phyloP scores from a whole-genome alignment of 108 stramenopile genomes.

The Epithemia pelagica region DNA sequence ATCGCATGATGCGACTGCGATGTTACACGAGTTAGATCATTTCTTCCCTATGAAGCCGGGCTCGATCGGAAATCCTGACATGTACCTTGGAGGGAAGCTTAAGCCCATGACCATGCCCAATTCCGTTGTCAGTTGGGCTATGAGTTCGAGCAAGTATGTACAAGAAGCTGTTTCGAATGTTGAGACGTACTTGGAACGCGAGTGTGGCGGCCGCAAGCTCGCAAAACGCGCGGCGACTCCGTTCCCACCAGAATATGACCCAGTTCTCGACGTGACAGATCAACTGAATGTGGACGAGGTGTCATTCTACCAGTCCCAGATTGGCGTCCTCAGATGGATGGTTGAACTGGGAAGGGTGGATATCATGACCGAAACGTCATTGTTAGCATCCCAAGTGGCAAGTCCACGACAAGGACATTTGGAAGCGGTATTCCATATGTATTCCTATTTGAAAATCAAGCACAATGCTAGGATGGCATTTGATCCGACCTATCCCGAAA shows the following conservation, averaged over 20 bases:
- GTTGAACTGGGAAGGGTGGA: slow-evolving; percentile 34
- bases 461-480: slow-evolving; percentile 18
- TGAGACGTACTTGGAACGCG: slow-evolving; percentile 4
- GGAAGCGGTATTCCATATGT: slow-evolving; percentile 32
- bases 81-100: slow-evolving; percentile 20
- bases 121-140: not conserved
- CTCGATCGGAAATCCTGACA: slow-evolving; percentile 17
- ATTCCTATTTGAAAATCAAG: slow-evolving; percentile 28
- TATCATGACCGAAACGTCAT: slow-evolving; percentile 32
- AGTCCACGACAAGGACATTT: slow-evolving; percentile 42
- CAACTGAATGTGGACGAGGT: slow-evolving; percentile 10
- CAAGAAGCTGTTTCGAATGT: slow-evolving; percentile 26
- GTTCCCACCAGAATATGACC: not conserved
- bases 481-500: not conserved
- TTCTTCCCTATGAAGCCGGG: not conserved
- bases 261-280: not conserved
- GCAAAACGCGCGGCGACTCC: not conserved
- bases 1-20: too few species aligned
- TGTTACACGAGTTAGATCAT: slow-evolving; percentile 8
- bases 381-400: slow-evolving; percentile 38
- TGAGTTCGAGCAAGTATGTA: slow-evolving; percentile 22
- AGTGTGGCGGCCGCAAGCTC: not conserved
- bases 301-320: slow-evolving; percentile 21
- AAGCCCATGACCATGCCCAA: not conserved
- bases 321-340: slow-evolving; percentile 32